phyloP scores from a whole-genome alignment of 1,284 basidiomycete genomes.

The Malassezia dermatis region DNA sequence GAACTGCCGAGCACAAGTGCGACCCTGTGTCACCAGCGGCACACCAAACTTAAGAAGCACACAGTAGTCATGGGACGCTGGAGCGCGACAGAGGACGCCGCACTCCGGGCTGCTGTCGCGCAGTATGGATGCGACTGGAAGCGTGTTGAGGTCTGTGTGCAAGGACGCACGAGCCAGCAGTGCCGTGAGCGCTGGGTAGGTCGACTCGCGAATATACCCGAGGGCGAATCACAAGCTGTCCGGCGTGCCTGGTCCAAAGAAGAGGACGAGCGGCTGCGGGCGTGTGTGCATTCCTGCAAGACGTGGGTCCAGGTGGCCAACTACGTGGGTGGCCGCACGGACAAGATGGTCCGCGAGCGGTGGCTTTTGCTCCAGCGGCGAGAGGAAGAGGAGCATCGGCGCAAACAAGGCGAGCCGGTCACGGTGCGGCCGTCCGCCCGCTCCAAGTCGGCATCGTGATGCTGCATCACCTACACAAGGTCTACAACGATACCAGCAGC shows the following conservation, averaged over 20 bases:
- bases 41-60: constrained; percentile 11
- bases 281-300: constrained; percentile 13
- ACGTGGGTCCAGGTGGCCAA: constrained; percentile 16
- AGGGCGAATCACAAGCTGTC: constrained; percentile 12
- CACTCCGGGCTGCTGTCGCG: constrained; percentile 14
- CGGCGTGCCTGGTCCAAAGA: constrained; percentile 14
- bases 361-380: constrained; percentile 16
- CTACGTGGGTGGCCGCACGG: constrained; percentile 13
- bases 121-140: constrained; percentile 18
- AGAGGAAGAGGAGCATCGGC: constrained; percentile 7
- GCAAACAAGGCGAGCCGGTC: neutral
- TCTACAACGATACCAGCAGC: constrained; percentile 61
- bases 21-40: constrained; percentile 13
- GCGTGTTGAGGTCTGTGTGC: constrained; percentile 14
- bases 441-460: neutral
- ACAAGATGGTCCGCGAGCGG: constrained; percentile 19
- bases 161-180: constrained; percentile 16
- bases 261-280: constrained; percentile 16
- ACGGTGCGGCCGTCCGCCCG: neutral
- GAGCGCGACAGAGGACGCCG: constrained; percentile 14
- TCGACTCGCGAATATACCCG: constrained; percentile 17
- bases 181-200: constrained; percentile 19
- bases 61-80: constrained; percentile 11
- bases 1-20: constrained; percentile 4
- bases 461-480: neutral